A percentile compares a stretch with the other conserved stretches of the same genome.
phyloP scores from a whole-genome alignment of 192 early-diverging fungal genomes.

The Cladochytrium replicatum region DNA sequence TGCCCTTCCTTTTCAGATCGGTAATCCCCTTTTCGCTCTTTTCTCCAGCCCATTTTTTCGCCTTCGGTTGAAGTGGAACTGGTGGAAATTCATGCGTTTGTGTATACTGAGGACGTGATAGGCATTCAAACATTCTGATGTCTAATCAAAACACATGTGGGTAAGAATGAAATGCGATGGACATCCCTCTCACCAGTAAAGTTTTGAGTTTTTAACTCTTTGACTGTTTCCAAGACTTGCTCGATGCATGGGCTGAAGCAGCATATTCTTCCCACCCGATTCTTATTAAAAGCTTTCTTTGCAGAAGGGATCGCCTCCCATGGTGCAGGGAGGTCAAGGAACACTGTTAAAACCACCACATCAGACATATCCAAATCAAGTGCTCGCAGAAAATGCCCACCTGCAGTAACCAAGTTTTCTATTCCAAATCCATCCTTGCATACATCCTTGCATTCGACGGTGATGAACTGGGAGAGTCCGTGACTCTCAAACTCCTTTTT shows the following conservation, averaged over 20 bases:
- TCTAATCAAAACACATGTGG: slow-evolving; percentile 25
- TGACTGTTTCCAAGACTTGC: slow-evolving; percentile 76
- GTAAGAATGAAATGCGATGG: slow-evolving; percentile 2
- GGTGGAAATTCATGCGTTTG: slow-evolving; percentile 48
- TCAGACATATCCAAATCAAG: neutral
- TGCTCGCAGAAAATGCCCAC: slow-evolving; percentile 35
- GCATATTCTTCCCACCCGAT: slow-evolving; percentile 77
- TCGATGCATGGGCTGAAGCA: slow-evolving; percentile 95
- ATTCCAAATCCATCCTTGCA: slow-evolving; percentile 79
- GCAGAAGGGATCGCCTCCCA: slow-evolving; percentile 86
- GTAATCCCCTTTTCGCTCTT: slow-evolving; percentile 24
- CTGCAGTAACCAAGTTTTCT: slow-evolving; percentile 59
- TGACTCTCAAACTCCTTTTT: slow-evolving; percentile 76
- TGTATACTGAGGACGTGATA: slow-evolving; percentile 71
- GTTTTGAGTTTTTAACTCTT: slow-evolving; percentile 65
- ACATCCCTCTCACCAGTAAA: slow-evolving; percentile 59
- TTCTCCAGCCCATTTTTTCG: slow-evolving; percentile 12
- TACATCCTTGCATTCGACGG: slow-evolving; percentile 74
- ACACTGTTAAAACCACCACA: slow-evolving; percentile 43
- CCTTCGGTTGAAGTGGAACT: slow-evolving; percentile 53
- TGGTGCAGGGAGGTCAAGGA: slow-evolving; percentile 91
- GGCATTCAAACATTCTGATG: slow-evolving; percentile 87
- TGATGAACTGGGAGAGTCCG: slow-evolving; percentile 56
- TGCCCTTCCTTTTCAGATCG: neutral
- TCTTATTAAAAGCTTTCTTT: slow-evolving; percentile 73